Base-by-base conservation (phyloP, 306 rosid species). In the Lupinus albus region DNA sequence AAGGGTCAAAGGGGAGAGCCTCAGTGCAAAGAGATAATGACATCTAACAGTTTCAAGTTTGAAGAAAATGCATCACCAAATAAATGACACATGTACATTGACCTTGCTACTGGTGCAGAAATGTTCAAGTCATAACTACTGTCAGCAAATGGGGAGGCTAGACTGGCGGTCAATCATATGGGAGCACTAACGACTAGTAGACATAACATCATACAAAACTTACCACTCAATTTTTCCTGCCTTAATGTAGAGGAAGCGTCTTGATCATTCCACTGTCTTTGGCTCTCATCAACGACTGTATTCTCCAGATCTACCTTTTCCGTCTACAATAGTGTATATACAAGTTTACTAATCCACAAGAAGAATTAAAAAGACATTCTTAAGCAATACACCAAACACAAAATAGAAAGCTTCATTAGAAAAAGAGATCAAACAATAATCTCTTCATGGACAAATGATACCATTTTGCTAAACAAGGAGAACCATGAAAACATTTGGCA, bases 251-350 rank as follows among this genome's bases (percentile, higher is more conserved):
- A 74, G 75, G 89, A 85, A 44, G 82, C 64, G 79, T 82, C 87
- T 53, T 77, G 77, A 76, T 88, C 96, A 60, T 86, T 84, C 55
- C 74, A 72, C 83, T 94, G 96, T 79, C 95, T 85, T 74, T 90
- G 99, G 84, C 96, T 88, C 91, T 94, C 99, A 77, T 90, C 99
- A 62, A 94, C 99, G 28, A 94, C 99, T 60, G 99, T 94, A 76
- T 94, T 84, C 85, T 94, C 99, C 86, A 94, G 84, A 82, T 94
- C 99, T 65, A 94, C 99, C 82, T 94, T 94, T 81, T 94, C 99
- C 81, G 99, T 90, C 99, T 94, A 81, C 88, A 88, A 79, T 44
- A 80, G 79, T 41, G 42, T 8, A 64, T 51, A 80, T 59, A 63
- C 18, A 64, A 79, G 67, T 77, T 72, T 67, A 55, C 70, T 45